Conservation (phyloP, 2,329 filamentous ascomycete species). For the Thyridium curvatum region DNA sequence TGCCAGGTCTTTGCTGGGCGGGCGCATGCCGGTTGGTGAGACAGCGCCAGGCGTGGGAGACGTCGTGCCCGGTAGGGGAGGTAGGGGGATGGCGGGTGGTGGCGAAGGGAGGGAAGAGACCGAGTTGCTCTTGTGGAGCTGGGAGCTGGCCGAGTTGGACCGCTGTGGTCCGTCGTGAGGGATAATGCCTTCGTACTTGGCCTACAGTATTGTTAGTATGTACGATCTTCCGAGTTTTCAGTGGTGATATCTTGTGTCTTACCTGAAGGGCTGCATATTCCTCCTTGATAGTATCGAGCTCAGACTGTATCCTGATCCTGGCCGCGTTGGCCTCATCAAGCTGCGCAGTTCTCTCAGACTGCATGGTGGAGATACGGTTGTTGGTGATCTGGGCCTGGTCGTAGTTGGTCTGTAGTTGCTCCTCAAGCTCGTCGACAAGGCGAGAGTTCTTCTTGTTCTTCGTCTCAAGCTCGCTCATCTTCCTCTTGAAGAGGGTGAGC, state of each 20-base stretch:
- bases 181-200: slow-evolving; percentile 51
- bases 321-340: slow-evolving; percentile 72
- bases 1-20: slow-evolving; percentile 73
- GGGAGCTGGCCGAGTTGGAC: slow-evolving; percentile 56
- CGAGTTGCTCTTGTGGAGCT: slow-evolving; percentile 78
- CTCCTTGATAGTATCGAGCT: slow-evolving; percentile 60
- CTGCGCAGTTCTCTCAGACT: slow-evolving; percentile 66
- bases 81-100: slow-evolving; percentile 91
- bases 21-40: slow-evolving; percentile 53
- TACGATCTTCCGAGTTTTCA: not conserved
- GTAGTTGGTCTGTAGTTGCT: slow-evolving; percentile 91
- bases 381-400: slow-evolving; percentile 82
- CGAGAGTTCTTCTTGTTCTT: slow-evolving; percentile 87
- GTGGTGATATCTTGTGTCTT: slow-evolving; percentile 20
- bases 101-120: slow-evolving; percentile 84
- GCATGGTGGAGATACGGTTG: slow-evolving; percentile 79
- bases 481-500: slow-evolving; percentile 57
- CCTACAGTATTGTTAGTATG: slow-evolving; percentile 25
- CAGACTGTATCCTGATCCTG: slow-evolving; percentile 55
- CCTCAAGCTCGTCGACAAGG: slow-evolving; percentile 91
- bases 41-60: slow-evolving; percentile 34
- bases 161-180: slow-evolving; percentile 38
- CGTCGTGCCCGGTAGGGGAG: slow-evolving; percentile 67
- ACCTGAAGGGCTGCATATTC: slow-evolving; percentile 76
- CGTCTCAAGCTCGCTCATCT: slow-evolving; percentile 54